Conservation (phyloP, 2,329 filamentous ascomycete genomes). For the Alternaria burnsii region DNA sequence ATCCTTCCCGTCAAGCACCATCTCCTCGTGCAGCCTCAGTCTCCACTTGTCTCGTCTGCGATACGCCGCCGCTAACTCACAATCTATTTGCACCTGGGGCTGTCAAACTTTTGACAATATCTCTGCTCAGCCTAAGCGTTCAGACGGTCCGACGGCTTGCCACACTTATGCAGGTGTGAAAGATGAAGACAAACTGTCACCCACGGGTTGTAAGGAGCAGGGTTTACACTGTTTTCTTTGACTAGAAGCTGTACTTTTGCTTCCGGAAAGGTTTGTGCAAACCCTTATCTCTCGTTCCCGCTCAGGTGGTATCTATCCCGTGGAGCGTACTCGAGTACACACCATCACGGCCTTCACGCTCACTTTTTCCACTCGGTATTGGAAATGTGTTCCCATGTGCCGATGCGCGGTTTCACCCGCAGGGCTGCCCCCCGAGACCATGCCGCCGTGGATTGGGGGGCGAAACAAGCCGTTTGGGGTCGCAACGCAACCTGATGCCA, state of each 20-base stretch:
- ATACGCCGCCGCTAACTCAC: conserved; percentile 1
- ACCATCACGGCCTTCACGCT: conserved; percentile 10
- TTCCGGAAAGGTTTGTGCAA: conserved; percentile 5
- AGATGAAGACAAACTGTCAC: conserved; percentile 25
- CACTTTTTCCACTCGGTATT: conserved; percentile 9
- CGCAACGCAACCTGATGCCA: conserved; percentile 1
- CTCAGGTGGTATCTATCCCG: conserved; percentile 39
- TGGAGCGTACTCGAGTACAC: conserved; percentile 19
- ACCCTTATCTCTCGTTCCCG: conserved; percentile 30
- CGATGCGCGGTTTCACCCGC: conserved; percentile 3
- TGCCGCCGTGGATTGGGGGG: not conserved
- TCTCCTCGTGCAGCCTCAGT: conserved; percentile 4
- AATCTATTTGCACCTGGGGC: conserved; percentile 5
- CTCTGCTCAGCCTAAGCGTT: conserved; percentile 14
- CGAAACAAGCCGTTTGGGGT: conserved; percentile 10
- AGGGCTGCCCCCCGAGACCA: not conserved
- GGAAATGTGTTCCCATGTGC: not conserved
- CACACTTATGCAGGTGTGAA: conserved; percentile 28
- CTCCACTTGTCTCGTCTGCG: conserved; percentile 1
- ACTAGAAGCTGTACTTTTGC: conserved; percentile 3
- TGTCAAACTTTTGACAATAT: conserved; percentile 14
- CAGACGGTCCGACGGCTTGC: conserved; percentile 35
- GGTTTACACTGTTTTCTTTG: conserved; percentile 22
- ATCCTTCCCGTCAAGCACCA: conserved; percentile 8
- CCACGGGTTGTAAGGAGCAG: conserved; percentile 13